Conservation (phyloP, 306 rosid genomes). For the Vachellia collinsii region DNA sequence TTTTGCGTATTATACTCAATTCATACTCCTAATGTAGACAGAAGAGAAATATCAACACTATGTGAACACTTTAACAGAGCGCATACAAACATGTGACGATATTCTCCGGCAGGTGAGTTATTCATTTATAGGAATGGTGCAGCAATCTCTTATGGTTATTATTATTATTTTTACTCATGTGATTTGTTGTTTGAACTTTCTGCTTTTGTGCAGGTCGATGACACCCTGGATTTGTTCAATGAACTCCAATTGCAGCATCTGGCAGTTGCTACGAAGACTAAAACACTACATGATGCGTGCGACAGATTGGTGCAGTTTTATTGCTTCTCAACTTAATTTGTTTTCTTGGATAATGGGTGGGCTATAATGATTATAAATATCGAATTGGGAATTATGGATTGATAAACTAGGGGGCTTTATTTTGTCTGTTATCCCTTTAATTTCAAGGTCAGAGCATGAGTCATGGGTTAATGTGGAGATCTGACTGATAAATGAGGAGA, state of each 20-base stretch:
- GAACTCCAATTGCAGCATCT: constrained; percentile 92
- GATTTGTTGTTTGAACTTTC: constrained; percentile 28
- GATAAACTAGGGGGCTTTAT: neutral
- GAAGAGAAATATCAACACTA: constrained; percentile 97
- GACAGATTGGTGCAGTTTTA: constrained; percentile 74
- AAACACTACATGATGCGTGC: constrained; percentile 97
- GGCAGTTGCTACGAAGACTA: constrained; percentile 95
- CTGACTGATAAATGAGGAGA: no score
- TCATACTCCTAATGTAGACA: constrained; percentile 56
- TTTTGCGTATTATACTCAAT: constrained; percentile 26
- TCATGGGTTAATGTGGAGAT: no score
- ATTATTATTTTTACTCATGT: constrained; percentile 15
- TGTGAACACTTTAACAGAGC: constrained; percentile 80
- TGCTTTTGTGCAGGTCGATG: constrained; percentile 75
- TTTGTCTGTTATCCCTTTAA: no score
- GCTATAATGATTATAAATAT: constrained; percentile 8
- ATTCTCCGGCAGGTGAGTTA: constrained; percentile 77
- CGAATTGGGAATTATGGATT: constrained; percentile 20
- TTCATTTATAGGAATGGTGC: neutral
- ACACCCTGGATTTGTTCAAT: constrained; percentile 75
- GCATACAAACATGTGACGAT: constrained; percentile 88
- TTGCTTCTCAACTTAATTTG: constrained; percentile 18
- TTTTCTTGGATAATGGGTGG: constrained; percentile 13
- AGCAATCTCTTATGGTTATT: constrained; percentile 6
- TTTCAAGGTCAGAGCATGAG: no score